A percentile compares a stretch with the other conserved stretches of the same genome.
phyloP scores from a whole-genome alignment of 139 green algal species.

The Micractinium conductrix region DNA sequence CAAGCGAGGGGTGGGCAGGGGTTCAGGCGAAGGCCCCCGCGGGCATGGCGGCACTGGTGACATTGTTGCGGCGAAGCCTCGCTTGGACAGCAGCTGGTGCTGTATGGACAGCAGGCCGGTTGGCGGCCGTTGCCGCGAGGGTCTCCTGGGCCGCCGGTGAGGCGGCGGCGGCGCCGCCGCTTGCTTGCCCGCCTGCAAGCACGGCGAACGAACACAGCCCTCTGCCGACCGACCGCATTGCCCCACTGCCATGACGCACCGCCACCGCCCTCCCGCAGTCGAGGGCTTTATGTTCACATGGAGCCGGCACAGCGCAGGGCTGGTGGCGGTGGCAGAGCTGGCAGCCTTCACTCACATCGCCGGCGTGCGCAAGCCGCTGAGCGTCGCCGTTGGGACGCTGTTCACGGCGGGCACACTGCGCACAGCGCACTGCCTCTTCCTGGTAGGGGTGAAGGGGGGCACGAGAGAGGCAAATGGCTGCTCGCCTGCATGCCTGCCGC shows the following conservation, averaged over 20 bases:
- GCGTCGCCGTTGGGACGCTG: neutral
- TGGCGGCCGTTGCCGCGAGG: neutral
- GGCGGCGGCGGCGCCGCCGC: neutral
- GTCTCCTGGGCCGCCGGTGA: neutral
- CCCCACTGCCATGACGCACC: neutral
- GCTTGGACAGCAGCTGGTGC: too few species aligned
- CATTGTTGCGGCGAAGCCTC: too few species aligned
- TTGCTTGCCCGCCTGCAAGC: too few species aligned
- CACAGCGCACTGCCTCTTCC: neutral
- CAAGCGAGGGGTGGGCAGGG: too few species aligned
- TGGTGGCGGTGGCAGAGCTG: constrained; percentile 20
- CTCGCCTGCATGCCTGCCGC: neutral
- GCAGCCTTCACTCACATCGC: neutral
- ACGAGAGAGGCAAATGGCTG: too few species aligned
- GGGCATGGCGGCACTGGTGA: too few species aligned
- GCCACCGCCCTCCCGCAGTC: neutral
- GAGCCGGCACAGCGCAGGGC: neutral
- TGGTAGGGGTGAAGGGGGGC: neutral
- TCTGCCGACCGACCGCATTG: neutral
- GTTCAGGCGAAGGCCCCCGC: too few species aligned
- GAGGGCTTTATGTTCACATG: constrained; percentile 37
- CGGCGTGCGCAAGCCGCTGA: neutral
- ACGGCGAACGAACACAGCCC: neutral
- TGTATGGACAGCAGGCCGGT: neutral
- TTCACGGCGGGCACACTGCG: constrained; percentile 3